These are phyloP conservation scores for Penicillium sp. DNA, from an alignment of 2,329 filamentous ascomycete genomes.

Conservation along the genomic window DNA sequence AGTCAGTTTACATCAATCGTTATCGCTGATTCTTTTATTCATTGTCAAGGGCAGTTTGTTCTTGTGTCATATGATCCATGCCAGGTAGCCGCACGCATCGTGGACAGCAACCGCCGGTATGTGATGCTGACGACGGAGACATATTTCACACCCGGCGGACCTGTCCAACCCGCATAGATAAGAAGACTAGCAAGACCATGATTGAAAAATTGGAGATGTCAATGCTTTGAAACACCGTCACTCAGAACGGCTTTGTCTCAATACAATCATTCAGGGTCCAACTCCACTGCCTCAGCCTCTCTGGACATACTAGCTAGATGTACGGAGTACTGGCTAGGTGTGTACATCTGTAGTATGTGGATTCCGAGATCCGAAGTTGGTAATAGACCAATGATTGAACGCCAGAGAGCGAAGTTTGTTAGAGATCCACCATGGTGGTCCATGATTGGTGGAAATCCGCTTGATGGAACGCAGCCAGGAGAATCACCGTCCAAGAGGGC, in stretches of 20 bases:
- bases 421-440: not conserved
- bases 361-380: not conserved
- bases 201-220: not conserved
- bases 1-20: not conserved
- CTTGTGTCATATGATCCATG: not conserved
- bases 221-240: conserved; percentile 22
- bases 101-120: too few species aligned
- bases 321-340: not conserved
- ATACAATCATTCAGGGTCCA: not conserved
- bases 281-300: not conserved
- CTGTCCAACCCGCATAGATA: not conserved
- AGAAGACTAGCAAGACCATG: not conserved
- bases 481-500: not conserved
- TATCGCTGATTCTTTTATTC: not conserved
- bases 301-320: not conserved
- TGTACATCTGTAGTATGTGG: not conserved
- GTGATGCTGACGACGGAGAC: too few species aligned
- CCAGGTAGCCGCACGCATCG: not conserved
- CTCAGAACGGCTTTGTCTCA: conserved; percentile 10
- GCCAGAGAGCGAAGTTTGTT: not conserved
- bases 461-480: not conserved
- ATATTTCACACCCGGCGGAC: not conserved
- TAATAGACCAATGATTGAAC: not conserved
- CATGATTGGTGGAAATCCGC: not conserved
- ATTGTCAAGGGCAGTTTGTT: not conserved